These are phyloP conservation scores for Globisporangium perplexum DNA, from an alignment of 352 stramenopile genomes.

Conservation along the genomic window DNA sequence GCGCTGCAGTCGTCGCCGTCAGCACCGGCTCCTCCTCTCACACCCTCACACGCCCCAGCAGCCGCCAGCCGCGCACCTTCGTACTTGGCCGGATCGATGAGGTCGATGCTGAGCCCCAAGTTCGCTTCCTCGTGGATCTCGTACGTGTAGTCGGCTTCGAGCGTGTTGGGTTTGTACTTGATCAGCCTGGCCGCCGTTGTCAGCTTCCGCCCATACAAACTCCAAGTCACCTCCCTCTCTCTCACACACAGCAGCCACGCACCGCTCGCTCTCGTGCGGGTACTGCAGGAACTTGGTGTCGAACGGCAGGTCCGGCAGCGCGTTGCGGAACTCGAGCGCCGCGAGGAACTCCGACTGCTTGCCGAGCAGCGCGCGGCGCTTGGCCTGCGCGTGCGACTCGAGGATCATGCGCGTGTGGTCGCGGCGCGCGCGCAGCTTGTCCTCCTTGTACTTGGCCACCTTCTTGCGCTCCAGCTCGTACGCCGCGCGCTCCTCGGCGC, in stretches of 20 bases:
- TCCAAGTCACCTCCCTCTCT: neutral
- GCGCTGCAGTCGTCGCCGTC: slow-evolving; percentile 20
- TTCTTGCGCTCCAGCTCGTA: slow-evolving; percentile 86
- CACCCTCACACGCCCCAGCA: slow-evolving; percentile 8
- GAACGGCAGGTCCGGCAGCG: slow-evolving; percentile 76
- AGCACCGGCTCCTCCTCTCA: neutral
- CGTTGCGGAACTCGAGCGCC: slow-evolving; percentile 78
- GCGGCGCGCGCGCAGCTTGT: slow-evolving; percentile 81
- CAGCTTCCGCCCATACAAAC: slow-evolving; percentile 2
- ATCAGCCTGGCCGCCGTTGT: slow-evolving; percentile 41
- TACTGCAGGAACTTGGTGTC: slow-evolving; percentile 87
- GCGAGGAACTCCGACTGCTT: slow-evolving; percentile 83
- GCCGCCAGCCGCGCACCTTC: slow-evolving; percentile 33
- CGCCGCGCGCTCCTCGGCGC: slow-evolving; percentile 60
- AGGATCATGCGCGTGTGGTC: slow-evolving; percentile 87
- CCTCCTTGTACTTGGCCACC: slow-evolving; percentile 86
- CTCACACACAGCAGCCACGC: slow-evolving; percentile 2
- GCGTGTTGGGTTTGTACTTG: slow-evolving; percentile 85
- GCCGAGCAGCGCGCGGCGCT: slow-evolving; percentile 67
- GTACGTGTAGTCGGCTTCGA: slow-evolving; percentile 84
- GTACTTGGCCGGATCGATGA: slow-evolving; percentile 84
- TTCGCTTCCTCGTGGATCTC: slow-evolving; percentile 82
- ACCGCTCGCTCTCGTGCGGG: slow-evolving; percentile 72
- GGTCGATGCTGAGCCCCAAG: slow-evolving; percentile 69
- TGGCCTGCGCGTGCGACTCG: slow-evolving; percentile 80